Evolutionary conservation across 2,329 filamentous ascomycete genomes (phyloP).

Genomic region (Colletotrichum gigasporum): DNA sequence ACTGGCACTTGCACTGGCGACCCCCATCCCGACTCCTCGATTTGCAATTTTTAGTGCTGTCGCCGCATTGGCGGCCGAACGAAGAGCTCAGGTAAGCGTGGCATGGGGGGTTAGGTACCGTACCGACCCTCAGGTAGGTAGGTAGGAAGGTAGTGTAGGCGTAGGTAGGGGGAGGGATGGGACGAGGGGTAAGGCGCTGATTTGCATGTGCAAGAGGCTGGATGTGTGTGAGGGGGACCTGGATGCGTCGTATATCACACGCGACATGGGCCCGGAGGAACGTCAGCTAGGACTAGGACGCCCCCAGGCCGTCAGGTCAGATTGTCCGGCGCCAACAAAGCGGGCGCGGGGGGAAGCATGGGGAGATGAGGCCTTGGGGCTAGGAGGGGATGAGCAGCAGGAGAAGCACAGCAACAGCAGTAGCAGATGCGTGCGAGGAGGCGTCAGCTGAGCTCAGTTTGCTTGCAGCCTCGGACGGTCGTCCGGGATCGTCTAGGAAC

Average conservation of each 20-base stretch:
- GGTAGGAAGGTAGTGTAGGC: background rate
- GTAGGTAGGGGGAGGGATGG: conserved; percentile 11
- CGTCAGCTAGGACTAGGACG: background rate
- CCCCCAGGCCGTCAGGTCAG: background rate
- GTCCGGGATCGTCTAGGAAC: conserved; percentile 26
- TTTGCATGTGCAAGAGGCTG: conserved; percentile 31
- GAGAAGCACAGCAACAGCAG: background rate
- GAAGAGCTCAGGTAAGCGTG: conserved; percentile 13
- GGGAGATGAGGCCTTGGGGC: background rate
- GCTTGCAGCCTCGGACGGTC: conserved; percentile 22
- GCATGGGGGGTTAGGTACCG: background rate
- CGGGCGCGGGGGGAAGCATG: background rate
- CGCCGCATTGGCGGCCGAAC: conserved; percentile 23
- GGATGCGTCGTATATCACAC: conserved; percentile 20
- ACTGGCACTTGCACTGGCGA: conserved; percentile 13
- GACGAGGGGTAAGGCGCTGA: conserved; percentile 22
- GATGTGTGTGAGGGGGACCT: background rate
- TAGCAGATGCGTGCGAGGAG: background rate
- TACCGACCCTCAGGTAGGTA: background rate
- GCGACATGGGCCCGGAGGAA: background rate
- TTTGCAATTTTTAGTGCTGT: conserved; percentile 9
- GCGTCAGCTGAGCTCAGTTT: conserved; percentile 4
- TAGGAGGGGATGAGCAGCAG: background rate
- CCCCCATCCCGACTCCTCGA: conserved; percentile 5
- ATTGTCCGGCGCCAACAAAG: conserved; percentile 6